phyloP scores from a whole-genome alignment of 2,329 filamentous ascomycete genomes.

The Fusarium udum region DNA sequence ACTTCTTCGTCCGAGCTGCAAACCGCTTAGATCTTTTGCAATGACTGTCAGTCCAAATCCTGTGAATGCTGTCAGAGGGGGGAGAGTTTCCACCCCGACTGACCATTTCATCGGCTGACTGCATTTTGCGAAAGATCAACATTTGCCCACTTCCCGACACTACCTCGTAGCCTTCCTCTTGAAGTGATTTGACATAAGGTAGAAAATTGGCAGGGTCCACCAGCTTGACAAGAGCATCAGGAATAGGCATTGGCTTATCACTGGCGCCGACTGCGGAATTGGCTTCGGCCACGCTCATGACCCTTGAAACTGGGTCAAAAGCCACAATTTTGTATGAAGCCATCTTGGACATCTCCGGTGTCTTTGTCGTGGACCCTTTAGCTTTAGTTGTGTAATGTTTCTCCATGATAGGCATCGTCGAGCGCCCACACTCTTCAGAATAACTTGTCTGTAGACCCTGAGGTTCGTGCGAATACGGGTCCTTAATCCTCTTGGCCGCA shows the following conservation, averaged over 20 bases:
- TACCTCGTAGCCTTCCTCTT: constrained; percentile 72
- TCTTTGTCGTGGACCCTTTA: neutral
- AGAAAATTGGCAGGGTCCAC: constrained; percentile 73
- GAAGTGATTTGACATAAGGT: constrained; percentile 67
- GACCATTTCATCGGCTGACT: constrained; percentile 58
- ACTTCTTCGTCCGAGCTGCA: constrained; percentile 28
- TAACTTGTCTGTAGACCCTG: constrained; percentile 61
- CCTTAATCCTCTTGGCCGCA: constrained; percentile 31
- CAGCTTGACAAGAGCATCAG: constrained; percentile 68
- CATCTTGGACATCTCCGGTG: neutral
- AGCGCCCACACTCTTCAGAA: constrained; percentile 52
- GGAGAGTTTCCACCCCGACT: constrained; percentile 65
- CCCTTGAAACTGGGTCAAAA: constrained; percentile 68
- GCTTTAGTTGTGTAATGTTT: constrained; percentile 43
- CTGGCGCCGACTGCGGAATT: constrained; percentile 62
- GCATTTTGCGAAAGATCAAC: constrained; percentile 72
- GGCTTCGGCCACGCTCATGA: constrained; percentile 68
- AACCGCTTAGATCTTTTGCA: neutral
- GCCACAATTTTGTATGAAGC: constrained; percentile 70
- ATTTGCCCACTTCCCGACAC: constrained; percentile 70
- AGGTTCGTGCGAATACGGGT: constrained; percentile 56
- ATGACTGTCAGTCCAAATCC: constrained; percentile 45
- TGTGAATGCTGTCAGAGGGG: constrained; percentile 64
- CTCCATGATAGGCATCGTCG: constrained; percentile 49
- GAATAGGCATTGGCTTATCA: constrained; percentile 63